These are phyloP conservation scores for Malus sieversii DNA, from an alignment of 306 rosid genomes.

Conservation along the genomic window DNA sequence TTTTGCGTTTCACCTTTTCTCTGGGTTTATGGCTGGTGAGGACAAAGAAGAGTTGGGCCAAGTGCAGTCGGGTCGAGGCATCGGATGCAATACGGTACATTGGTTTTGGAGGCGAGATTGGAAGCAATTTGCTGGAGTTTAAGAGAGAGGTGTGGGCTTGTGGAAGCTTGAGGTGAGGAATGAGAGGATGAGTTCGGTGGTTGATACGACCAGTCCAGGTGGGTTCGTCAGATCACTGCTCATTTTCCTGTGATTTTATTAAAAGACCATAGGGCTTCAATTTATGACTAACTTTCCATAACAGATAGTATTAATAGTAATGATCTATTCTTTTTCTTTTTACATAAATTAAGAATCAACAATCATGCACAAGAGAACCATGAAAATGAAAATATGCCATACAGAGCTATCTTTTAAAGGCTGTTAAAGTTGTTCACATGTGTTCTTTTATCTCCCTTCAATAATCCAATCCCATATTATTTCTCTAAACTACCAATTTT, in stretches of 20 bases:
- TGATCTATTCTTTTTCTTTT: too few species aligned
- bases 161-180: slow-evolving; percentile 48
- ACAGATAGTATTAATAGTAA: too few species aligned
- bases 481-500: too few species aligned
- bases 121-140: slow-evolving; percentile 54
- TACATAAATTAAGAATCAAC: background rate
- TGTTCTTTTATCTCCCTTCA: background rate
- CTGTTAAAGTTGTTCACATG: background rate
- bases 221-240: slow-evolving; percentile 1
- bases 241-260: slow-evolving; percentile 8
- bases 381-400: background rate
- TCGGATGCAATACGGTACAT: slow-evolving; percentile 42
- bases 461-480: too few species aligned
- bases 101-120: slow-evolving; percentile 36
- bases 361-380: background rate
- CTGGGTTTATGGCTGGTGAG: slow-evolving; percentile 72
- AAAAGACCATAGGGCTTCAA: too few species aligned
- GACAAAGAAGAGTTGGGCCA: slow-evolving; percentile 44
- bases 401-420: background rate
- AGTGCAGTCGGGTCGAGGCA: slow-evolving; percentile 36
- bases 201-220: slow-evolving; percentile 48
- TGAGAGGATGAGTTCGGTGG: slow-evolving; percentile 34
- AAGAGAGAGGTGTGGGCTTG: slow-evolving; percentile 34
- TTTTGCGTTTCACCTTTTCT: slow-evolving; percentile 43
- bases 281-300: too few species aligned